These are phyloP conservation scores for Centella asiatica DNA, from an alignment of 129 eudicot species.

Conservation along the genomic window DNA sequence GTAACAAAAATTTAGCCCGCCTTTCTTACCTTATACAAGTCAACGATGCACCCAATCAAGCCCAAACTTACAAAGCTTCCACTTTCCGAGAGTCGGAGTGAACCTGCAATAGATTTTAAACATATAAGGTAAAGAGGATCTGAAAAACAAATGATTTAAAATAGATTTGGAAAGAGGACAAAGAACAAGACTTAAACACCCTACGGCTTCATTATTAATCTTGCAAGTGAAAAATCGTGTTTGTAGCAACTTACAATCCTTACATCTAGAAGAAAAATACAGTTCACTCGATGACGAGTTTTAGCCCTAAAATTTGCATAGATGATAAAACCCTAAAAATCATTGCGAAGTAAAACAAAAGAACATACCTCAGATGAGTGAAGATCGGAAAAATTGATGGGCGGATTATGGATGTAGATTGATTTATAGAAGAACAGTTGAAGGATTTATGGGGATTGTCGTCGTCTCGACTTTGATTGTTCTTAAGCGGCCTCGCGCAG, in stretches of 20 bases:
- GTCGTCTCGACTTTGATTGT: too few relatives aligned
- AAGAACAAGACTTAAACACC: too few relatives aligned
- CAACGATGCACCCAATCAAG: constrained; percentile 19
- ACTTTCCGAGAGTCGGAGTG: background rate
- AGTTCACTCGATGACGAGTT: background rate
- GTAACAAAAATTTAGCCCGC: constrained; percentile 10
- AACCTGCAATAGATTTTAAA: constrained; percentile 18
- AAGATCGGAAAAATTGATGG: too few relatives aligned
- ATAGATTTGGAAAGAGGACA: too few relatives aligned
- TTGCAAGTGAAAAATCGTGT: background rate
- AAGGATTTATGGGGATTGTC: too few relatives aligned
- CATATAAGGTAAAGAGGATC: background rate
- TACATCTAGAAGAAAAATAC: too few relatives aligned
- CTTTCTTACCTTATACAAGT: constrained; percentile 46
- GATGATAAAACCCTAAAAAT: background rate
- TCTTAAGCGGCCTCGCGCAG: too few relatives aligned
- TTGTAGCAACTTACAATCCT: background rate
- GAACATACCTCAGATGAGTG: background rate
- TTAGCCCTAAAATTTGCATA: background rate
- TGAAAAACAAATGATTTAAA: background rate
- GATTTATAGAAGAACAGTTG: too few relatives aligned
- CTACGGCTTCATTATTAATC: too few relatives aligned
- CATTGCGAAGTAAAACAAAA: background rate
- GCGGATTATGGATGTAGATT: too few relatives aligned
- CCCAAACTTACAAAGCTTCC: constrained; percentile 27